Base-by-base conservation (phyloP, 1,284 basidiomycete species). In the Sporisorium graminicola region DNA sequence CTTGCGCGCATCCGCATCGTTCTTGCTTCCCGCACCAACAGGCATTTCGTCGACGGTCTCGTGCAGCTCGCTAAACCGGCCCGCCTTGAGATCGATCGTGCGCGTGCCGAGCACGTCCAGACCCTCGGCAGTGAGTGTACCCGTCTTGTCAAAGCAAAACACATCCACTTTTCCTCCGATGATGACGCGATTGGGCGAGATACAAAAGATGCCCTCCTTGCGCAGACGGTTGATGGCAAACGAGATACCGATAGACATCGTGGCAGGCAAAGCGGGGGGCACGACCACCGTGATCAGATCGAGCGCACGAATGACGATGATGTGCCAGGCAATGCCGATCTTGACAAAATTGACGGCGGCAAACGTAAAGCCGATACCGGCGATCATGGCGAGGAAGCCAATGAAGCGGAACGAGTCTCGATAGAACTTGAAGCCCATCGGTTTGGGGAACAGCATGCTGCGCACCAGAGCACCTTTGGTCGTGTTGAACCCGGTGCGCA, bases 141-240 rank as follows among this genome's bases (percentile, higher is more conserved):
- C 97, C 1, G 97, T 99, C 88, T 99, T 99, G 89, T 99, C 97
- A 83, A 99, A 99, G 86, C 95, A 98, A 81, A 95, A 96, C 9
- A 99, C 93, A 77, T 99, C 98, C 87, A 99, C 89, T 87, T 98
- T 97, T 33, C 97, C 97, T 3, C 92, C 94, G 55, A 99, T 91
- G 84, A 99, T 99, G 81, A 99, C 94, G 33, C 97, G 89, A 79
- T 92, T 97, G 0, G 97, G 97, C 6, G 96, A 95, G 72, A 98
- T 98, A 86, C 97, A 99, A 88, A 94, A 99, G 67, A 99, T 93
- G 33, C 93, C 94, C 5, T 89, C 88, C 84, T 93, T 94, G 64
- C 95, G 92, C 29, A 99, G 90, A 33, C 97, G 91, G 44, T 90
- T 88, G 68, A 99, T 94, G 40, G 97, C 94, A 82, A 99, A 99